Percentiles rank a stretch among this genome's conserved stretches.
Conservation (phyloP, 495 filamentous ascomycete species). For the Parathielavia appendiculata region DNA sequence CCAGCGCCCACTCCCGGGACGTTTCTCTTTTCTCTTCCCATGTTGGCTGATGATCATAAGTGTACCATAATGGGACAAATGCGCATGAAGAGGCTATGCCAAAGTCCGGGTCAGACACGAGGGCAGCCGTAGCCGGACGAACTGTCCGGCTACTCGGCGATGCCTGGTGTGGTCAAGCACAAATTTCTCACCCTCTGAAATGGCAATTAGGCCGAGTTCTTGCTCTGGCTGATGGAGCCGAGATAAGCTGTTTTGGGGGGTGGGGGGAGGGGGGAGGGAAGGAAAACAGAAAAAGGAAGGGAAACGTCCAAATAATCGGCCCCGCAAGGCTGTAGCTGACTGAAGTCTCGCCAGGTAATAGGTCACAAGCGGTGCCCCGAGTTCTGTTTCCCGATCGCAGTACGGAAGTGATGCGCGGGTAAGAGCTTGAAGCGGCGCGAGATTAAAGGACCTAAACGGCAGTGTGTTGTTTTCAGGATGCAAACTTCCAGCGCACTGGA, state of each 20-base stretch:
- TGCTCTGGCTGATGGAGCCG: background rate
- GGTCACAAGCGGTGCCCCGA: too few relatives aligned
- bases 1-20: constrained; percentile 23
- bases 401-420: too few relatives aligned
- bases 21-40: constrained; percentile 32
- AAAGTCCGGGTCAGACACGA: background rate
- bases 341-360: too few relatives aligned
- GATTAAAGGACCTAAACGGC: too few relatives aligned
- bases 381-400: too few relatives aligned
- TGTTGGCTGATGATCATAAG: constrained; percentile 12
- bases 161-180: background rate
- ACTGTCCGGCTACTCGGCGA: background rate
- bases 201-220: background rate
- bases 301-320: too few relatives aligned
- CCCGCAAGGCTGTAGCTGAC: too few relatives aligned
- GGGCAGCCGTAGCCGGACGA: background rate
- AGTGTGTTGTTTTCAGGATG: too few relatives aligned
- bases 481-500: too few relatives aligned
- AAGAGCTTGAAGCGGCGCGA: too few relatives aligned
- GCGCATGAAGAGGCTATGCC: background rate
- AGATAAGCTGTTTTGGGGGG: background rate
- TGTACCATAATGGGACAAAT: background rate
- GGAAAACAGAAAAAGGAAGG: background rate
- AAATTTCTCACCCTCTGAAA: background rate
- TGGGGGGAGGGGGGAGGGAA: background rate